phyloP scores from a whole-genome alignment of 257 asterid species.

The Nicotiana tabacum region DNA sequence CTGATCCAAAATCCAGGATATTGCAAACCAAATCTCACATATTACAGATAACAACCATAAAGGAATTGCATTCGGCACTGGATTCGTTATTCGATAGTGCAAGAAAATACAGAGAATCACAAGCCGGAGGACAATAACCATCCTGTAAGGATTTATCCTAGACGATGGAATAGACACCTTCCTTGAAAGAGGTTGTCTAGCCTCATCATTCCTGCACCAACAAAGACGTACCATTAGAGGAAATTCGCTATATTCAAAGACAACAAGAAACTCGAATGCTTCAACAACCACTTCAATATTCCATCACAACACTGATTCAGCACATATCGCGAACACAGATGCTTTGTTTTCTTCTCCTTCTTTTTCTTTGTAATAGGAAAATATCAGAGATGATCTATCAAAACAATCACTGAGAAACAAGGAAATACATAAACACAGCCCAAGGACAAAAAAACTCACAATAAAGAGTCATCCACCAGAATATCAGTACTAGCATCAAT shows the following conservation, averaged over 20 bases:
- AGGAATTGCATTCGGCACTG: slow-evolving; percentile 84
- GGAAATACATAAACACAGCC: background rate
- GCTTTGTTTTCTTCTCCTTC: background rate
- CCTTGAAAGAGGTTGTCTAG: slow-evolving; percentile 97
- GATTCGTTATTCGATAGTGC: slow-evolving; percentile 89
- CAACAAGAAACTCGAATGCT: background rate
- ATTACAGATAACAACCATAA: slow-evolving; percentile 93
- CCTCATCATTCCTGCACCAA: slow-evolving; percentile 89
- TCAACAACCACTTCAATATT: background rate
- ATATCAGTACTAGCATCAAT: slow-evolving; percentile 88
- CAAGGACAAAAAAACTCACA: slow-evolving; percentile 49
- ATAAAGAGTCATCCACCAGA: slow-evolving; percentile 75
- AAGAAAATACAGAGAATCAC: slow-evolving; percentile 75
- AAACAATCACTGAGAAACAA: slow-evolving; percentile 1
- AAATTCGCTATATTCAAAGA: background rate
- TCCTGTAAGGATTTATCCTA: slow-evolving; percentile 93
- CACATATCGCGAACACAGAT: background rate
- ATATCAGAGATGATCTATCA: slow-evolving; percentile 2
- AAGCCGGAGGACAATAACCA: slow-evolving; percentile 92
- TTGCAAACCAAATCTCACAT: slow-evolving; percentile 98
- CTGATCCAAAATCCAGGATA: slow-evolving; percentile 99
- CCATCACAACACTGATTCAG: background rate
- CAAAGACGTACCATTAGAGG: background rate
- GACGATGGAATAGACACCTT: slow-evolving; percentile 96
- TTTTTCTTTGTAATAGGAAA: background rate